Evolutionary conservation across 139 green algal species (phyloP).

Genomic region (Picochlorum sp.): DNA sequence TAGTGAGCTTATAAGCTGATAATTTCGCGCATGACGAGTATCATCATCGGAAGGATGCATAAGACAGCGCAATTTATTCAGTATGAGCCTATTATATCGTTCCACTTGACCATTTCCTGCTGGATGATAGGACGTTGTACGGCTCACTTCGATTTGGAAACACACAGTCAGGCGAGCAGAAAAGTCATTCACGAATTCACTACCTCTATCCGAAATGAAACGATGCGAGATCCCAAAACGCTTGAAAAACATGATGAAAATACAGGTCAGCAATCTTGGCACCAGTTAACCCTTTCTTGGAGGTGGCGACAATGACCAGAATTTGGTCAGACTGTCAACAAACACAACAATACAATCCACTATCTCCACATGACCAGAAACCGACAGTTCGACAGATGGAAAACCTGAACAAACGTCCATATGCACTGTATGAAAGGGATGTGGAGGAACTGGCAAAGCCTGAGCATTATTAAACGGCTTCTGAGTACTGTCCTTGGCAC

Average conservation of each 20-base stretch:
- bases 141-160: no score
- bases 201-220: conserved; percentile 27
- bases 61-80: conserved; percentile 44
- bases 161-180: conserved; percentile 6
- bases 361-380: background rate
- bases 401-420: conserved; percentile 42
- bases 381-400: no score
- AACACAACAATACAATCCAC: conserved; percentile 39
- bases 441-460: conserved; percentile 31
- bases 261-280: conserved; percentile 16
- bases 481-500: background rate
- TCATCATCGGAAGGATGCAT: conserved; percentile 18
- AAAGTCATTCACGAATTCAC: background rate
- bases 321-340: conserved; percentile 48
- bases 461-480: background rate
- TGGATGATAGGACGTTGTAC: conserved; percentile 31
- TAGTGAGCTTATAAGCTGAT: conserved; percentile 31
- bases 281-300: conserved; percentile 7
- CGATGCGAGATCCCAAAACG: conserved; percentile 9
- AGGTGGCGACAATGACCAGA: conserved; percentile 1
- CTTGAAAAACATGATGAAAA: conserved; percentile 19
- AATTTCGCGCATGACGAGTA: conserved; percentile 10
- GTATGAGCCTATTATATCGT: conserved; percentile 35
- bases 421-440: conserved; percentile 27
- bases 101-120: conserved; percentile 58